phyloP scores from a whole-genome alignment of 73 alveolate species.

The Tetrahymena elliotti region DNA sequence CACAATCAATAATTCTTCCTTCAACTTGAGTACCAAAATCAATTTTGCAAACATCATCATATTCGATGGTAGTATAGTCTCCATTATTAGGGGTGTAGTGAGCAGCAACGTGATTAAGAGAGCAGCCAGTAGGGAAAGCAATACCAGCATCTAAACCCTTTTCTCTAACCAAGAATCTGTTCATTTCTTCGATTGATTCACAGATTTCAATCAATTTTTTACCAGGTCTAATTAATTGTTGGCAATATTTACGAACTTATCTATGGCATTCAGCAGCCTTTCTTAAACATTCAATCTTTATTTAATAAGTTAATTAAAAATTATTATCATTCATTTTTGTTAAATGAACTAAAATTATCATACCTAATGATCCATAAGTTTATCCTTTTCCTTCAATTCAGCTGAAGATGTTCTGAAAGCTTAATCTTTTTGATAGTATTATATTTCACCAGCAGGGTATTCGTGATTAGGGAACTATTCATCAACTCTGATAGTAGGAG shows the following conservation, averaged over 20 bases:
- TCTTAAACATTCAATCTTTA: conserved; percentile 75
- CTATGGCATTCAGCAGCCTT: conserved; percentile 98
- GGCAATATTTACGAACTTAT: conserved; percentile 88
- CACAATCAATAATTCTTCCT: conserved; percentile 94
- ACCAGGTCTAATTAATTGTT: conserved; percentile 89
- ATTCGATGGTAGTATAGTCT: conserved; percentile 67
- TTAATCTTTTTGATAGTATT: conserved; percentile 75
- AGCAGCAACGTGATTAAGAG: conserved; percentile 93
- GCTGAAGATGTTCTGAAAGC: conserved; percentile 73
- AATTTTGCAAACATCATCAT: conserved; percentile 89
- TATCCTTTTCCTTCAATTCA: conserved; percentile 87
- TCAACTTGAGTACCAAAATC: conserved; percentile 98
- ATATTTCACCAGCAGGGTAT: conserved; percentile 83
- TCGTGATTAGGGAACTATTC: conserved; percentile 77
- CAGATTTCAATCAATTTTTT: conserved; percentile 83
- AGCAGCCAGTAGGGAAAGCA: conserved; percentile 96
- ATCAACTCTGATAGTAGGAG: conserved; percentile 85
- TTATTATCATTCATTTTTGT: neutral
- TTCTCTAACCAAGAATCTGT: conserved; percentile 76
- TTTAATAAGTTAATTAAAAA: neutral
- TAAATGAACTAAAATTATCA: neutral
- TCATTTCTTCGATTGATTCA: conserved; percentile 80
- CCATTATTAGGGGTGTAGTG: conserved; percentile 98
- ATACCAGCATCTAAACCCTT: conserved; percentile 89
- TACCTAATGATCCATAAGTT: conserved; percentile 31